Evolutionary conservation across 306 rosid genomes (phyloP).

Genomic region (Vigna nakashimae): DNA sequence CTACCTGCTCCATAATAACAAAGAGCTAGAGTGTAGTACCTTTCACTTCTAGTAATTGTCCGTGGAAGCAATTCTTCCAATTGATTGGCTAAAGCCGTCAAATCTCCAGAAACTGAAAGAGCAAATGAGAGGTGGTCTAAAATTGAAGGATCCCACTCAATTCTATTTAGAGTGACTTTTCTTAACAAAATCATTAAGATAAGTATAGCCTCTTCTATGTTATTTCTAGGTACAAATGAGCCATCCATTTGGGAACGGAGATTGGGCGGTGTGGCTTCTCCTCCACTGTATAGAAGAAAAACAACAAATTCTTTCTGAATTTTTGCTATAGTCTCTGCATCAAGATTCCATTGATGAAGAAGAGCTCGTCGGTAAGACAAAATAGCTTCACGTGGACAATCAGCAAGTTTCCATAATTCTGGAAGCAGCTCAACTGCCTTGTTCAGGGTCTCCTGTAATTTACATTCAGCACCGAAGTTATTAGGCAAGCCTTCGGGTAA

Average conservation of each 20-base stretch:
- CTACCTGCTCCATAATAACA: conserved; percentile 82
- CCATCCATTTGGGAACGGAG: conserved; percentile 83
- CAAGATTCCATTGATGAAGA: conserved; percentile 83
- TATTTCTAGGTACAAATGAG: conserved; percentile 82
- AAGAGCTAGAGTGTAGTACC: conserved; percentile 64
- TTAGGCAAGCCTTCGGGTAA: conserved; percentile 91
- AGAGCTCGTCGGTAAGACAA: conserved; percentile 79
- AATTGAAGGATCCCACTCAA: conserved; percentile 96
- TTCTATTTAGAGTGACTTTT: conserved; percentile 69
- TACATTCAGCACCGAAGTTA: conserved; percentile 83
- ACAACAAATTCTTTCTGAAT: conserved; percentile 84
- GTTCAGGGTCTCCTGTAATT: conserved; percentile 89
- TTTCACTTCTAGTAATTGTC: conserved; percentile 61
- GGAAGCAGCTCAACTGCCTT: conserved; percentile 84
- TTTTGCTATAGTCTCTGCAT: conserved; percentile 59
- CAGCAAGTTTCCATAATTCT: conserved; percentile 85
- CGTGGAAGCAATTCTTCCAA: conserved; percentile 82
- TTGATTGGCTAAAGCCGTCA: conserved; percentile 76
- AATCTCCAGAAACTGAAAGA: conserved; percentile 79
- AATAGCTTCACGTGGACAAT: conserved; percentile 75
- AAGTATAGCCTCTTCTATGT: conserved; percentile 94
- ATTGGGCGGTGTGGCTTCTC: conserved; percentile 81
- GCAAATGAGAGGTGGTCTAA: conserved; percentile 91
- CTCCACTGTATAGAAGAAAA: conserved; percentile 82
- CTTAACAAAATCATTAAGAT: conserved; percentile 81